Evolutionary conservation across 2,329 filamentous ascomycete species (phyloP).

Genomic region (Fusarium incarnatum): DNA sequence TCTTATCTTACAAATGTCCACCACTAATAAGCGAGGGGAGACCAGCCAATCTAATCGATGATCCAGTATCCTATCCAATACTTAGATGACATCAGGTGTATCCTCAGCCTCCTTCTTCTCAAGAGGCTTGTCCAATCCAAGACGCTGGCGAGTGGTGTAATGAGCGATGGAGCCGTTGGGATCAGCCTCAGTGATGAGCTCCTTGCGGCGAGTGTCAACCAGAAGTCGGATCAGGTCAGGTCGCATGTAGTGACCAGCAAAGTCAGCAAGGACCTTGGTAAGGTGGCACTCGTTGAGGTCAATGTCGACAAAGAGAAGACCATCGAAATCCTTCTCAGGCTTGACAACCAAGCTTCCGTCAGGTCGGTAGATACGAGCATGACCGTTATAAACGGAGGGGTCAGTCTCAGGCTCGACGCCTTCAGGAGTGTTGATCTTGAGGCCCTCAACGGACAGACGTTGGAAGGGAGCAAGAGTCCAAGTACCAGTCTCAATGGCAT

Average conservation of each 20-base stretch:
- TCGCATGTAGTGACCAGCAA: slow-evolving; percentile 52
- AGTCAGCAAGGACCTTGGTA: slow-evolving; percentile 50
- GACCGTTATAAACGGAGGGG: slow-evolving; percentile 39
- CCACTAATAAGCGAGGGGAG: background rate
- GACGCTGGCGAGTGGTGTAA: slow-evolving; percentile 31
- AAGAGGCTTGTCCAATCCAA: slow-evolving; percentile 39
- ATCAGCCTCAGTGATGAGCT: slow-evolving; percentile 38
- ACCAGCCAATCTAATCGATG: too few relatives aligned
- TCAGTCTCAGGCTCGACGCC: slow-evolving; percentile 45
- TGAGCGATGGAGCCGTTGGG: slow-evolving; percentile 8
- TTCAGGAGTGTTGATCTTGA: slow-evolving; percentile 44
- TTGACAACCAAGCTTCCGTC: slow-evolving; percentile 43
- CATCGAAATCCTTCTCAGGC: slow-evolving; percentile 54
- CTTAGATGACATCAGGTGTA: background rate
- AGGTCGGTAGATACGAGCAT: slow-evolving; percentile 44
- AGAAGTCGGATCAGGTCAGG: slow-evolving; percentile 56
- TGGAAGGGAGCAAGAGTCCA: slow-evolving; percentile 46
- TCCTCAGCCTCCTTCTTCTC: slow-evolving; percentile 32
- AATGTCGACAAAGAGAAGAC: slow-evolving; percentile 63
- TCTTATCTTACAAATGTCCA: background rate
- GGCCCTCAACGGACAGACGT: slow-evolving; percentile 40
- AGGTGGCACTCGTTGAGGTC: slow-evolving; percentile 54
- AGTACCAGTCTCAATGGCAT: slow-evolving; percentile 44
- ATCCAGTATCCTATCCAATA: rapidly evolving
- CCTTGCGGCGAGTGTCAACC: slow-evolving; percentile 44